These are phyloP conservation scores for Coprinopsis strossmayeri DNA, from an alignment of 768 basidiomycete species.

Conservation along the genomic window DNA sequence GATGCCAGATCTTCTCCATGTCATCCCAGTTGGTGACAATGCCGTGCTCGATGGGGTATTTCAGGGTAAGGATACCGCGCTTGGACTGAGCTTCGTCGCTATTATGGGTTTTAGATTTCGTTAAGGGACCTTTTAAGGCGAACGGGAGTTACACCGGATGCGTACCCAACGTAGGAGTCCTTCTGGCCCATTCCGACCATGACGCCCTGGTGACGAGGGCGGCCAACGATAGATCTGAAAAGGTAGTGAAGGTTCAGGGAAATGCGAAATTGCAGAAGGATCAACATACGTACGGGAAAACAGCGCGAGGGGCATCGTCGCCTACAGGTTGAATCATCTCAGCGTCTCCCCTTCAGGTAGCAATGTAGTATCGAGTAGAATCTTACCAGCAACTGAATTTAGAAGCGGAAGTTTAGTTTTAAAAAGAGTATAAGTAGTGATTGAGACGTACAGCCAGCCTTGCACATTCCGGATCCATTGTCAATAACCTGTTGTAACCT, in stretches of 20 bases:
- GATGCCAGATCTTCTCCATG: conserved; percentile 96
- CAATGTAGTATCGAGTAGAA: conserved; percentile 3
- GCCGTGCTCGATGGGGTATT: conserved; percentile 92
- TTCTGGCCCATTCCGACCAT: conserved; percentile 94
- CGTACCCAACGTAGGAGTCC: conserved; percentile 84
- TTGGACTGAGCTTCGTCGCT: conserved; percentile 36
- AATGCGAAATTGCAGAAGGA: background rate
- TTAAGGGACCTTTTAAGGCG: background rate
- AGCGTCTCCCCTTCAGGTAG: background rate
- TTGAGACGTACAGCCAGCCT: conserved; percentile 77
- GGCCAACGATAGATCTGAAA: conserved; percentile 75
- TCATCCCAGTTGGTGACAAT: conserved; percentile 96
- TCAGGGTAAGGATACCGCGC: conserved; percentile 89
- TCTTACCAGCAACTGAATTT: conserved; percentile 50
- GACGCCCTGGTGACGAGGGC: conserved; percentile 81
- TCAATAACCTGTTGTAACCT: conserved; percentile 55
- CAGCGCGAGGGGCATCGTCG: conserved; percentile 79
- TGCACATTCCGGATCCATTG: conserved; percentile 97
- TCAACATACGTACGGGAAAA: conserved; percentile 69
- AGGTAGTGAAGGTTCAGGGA: background rate
- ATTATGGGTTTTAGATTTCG: background rate
- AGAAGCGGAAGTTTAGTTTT: conserved; percentile 1
- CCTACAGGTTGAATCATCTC: conserved; percentile 40
- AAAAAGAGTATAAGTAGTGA: conserved; percentile 12
- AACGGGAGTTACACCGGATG: background rate